Percentiles rank a stretch among this genome's conserved stretches.
Conservation (phyloP, 2,329 filamentous ascomycete species). For the Alternaria viburni region DNA sequence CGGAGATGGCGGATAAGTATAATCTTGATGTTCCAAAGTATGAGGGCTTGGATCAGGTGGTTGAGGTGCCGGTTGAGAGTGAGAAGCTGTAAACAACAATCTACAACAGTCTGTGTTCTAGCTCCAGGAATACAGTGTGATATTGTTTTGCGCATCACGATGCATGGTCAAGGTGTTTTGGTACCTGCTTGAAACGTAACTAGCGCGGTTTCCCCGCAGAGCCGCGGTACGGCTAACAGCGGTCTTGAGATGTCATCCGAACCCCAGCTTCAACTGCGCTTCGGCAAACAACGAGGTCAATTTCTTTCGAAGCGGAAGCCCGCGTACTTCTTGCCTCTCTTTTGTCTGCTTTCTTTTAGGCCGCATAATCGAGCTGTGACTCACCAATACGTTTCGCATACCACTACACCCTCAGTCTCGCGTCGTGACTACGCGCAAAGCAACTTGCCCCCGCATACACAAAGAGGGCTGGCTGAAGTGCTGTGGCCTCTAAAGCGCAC, state of each 20-base stretch:
- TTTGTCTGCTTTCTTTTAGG: background rate
- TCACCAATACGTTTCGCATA: background rate
- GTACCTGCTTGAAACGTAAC: slow-evolving; percentile 15
- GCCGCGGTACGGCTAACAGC: slow-evolving; percentile 34
- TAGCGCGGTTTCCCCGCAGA: slow-evolving; percentile 21
- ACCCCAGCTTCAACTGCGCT: slow-evolving; percentile 21
- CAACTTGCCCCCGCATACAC: background rate
- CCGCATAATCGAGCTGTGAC: background rate
- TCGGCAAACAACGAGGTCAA: slow-evolving; percentile 22
- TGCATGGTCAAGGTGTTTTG: background rate
- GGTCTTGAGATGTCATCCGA: slow-evolving; percentile 28
- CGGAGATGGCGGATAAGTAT: slow-evolving; percentile 82
- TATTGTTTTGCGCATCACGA: background rate
- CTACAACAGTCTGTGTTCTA: no score
- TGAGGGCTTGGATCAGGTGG: slow-evolving; percentile 84
- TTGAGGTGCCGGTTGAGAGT: slow-evolving; percentile 66
- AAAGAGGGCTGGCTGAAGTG: background rate
- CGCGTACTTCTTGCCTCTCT: background rate
- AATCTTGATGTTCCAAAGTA: slow-evolving; percentile 82
- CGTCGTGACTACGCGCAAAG: background rate
- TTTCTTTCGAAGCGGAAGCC: slow-evolving; percentile 3
- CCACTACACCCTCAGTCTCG: background rate
- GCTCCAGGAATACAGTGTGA: no score
- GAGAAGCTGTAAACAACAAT: slow-evolving; percentile 32
- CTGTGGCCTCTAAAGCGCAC: background rate